Evolutionary conservation across 495 filamentous ascomycete genomes (phyloP).

Genomic region (Jackrogersella multiformis): DNA sequence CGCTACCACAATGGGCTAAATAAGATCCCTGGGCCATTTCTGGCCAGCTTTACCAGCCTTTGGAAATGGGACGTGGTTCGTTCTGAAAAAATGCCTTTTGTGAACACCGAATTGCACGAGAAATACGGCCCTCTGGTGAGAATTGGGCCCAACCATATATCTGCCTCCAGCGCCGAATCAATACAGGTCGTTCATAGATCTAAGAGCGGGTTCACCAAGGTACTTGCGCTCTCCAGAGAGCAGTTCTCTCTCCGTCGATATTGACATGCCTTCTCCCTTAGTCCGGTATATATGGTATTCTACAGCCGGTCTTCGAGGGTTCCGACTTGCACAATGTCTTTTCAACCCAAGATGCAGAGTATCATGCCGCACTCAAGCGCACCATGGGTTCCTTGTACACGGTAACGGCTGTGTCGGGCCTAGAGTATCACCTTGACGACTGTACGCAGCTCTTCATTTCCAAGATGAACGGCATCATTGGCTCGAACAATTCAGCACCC

Average conservation of each 20-base stretch:
- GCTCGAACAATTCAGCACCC: constrained; percentile 27
- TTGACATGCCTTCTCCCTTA: not conserved
- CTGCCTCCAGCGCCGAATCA: constrained; percentile 26
- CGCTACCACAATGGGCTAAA: constrained; percentile 3
- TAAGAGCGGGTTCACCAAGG: constrained; percentile 3
- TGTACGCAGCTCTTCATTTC: constrained; percentile 35
- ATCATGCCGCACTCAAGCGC: not conserved
- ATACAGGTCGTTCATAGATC: constrained; percentile 22
- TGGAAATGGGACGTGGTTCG: constrained; percentile 24
- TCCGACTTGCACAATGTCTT: not conserved
- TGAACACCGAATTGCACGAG: constrained; percentile 20
- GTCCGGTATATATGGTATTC: not conserved
- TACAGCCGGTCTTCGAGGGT: not conserved
- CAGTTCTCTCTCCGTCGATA: not conserved
- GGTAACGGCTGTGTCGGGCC: not conserved
- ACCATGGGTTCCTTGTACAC: not conserved
- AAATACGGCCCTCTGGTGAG: constrained; percentile 41
- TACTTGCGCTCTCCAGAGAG: not conserved
- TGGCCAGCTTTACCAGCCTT: constrained; percentile 22
- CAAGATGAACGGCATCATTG: constrained; percentile 23
- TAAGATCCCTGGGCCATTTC: constrained; percentile 1
- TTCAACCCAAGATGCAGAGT: not conserved
- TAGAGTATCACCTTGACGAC: not conserved
- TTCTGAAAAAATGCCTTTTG: constrained; percentile 18
- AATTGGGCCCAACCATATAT: constrained; percentile 45